Percentiles rank a stretch among this genome's conserved stretches.
Conservation (phyloP, 305 asterid genomes). For the Petunia hybrid region DNA sequence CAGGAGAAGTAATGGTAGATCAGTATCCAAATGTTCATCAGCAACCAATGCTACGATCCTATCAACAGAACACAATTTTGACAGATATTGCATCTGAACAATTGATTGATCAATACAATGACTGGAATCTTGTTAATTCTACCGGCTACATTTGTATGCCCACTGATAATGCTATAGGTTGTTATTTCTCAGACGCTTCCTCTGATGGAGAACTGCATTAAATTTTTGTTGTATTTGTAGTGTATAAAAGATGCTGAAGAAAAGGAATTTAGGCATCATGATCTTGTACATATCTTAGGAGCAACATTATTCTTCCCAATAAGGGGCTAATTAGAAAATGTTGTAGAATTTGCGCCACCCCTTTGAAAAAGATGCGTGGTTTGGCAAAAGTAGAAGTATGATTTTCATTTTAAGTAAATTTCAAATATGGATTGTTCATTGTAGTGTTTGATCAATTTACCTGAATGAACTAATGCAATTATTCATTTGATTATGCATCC, state of each 20-base stretch:
- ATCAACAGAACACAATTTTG: conserved; percentile 29
- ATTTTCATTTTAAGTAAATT: neutral
- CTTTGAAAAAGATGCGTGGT: conserved; percentile 37
- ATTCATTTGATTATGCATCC: neutral
- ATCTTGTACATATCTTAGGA: conserved; percentile 2
- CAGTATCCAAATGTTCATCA: conserved; percentile 27
- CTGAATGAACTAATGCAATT: conserved; percentile 7
- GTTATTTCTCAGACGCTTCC: conserved; percentile 36
- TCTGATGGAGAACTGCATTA: conserved; percentile 26
- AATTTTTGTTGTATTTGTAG: neutral
- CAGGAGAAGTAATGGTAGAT: conserved; percentile 38
- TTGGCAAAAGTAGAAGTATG: conserved; percentile 31
- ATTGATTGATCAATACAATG: neutral
- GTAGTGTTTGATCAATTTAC: neutral
- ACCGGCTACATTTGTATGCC: conserved; percentile 23
- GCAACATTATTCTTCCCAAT: neutral
- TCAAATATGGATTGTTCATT: neutral
- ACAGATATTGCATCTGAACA: conserved; percentile 30
- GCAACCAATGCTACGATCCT: conserved; percentile 13
- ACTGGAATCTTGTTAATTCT: conserved; percentile 27
- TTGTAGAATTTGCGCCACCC: conserved; percentile 34
- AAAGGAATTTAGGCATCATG: neutral
- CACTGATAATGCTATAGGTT: neutral
- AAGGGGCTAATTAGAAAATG: conserved; percentile 6
- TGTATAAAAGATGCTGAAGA: neutral